Conservation (phyloP, 225 moss, liverwort and hornwort genomes). For the Bryoerythrophyllum caledonicum region DNA sequence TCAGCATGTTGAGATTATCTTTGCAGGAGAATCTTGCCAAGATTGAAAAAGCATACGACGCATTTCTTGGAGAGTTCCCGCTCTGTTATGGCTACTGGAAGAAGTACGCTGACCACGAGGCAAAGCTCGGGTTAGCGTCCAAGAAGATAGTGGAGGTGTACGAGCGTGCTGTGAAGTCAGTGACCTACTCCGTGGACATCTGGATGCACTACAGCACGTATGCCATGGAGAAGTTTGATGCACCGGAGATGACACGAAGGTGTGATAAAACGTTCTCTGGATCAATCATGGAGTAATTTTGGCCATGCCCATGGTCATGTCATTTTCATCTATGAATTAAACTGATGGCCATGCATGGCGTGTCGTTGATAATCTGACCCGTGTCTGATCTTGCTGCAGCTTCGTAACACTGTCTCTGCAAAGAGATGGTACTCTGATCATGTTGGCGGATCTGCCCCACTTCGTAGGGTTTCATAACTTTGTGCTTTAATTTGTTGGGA, state of each 20-base stretch:
- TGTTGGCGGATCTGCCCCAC: slow-evolving; percentile 98
- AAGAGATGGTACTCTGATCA: slow-evolving; percentile 99
- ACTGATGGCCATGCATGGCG: slow-evolving; percentile 57
- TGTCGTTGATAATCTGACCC: slow-evolving; percentile 77
- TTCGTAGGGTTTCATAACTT: too few relatives aligned
- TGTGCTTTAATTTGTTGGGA: too few relatives aligned
- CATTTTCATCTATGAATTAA: slow-evolving; percentile 53
- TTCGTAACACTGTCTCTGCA: slow-evolving; percentile 91
- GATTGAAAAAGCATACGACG: slow-evolving; percentile 80
- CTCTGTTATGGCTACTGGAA: slow-evolving; percentile 99
- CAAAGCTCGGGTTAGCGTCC: slow-evolving; percentile 62
- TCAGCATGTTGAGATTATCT: too few relatives aligned
- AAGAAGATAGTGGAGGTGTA: slow-evolving; percentile 81
- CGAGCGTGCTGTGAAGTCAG: slow-evolving; percentile 87
- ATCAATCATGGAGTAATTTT: slow-evolving; percentile 50
- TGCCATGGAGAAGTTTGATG: slow-evolving; percentile 89
- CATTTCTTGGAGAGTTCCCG: slow-evolving; percentile 86
- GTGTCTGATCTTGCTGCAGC: slow-evolving; percentile 99
- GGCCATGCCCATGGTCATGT: slow-evolving; percentile 41
- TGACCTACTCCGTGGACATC: slow-evolving; percentile 97
- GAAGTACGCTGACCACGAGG: slow-evolving; percentile 92
- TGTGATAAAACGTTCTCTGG: slow-evolving; percentile 65
- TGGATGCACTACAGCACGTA: slow-evolving; percentile 94
- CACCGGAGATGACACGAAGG: slow-evolving; percentile 71
- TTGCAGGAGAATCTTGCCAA: slow-evolving; percentile 64